Base-by-base conservation (phyloP, 140 eudicot species). In the Senecio squalidus region DNA sequence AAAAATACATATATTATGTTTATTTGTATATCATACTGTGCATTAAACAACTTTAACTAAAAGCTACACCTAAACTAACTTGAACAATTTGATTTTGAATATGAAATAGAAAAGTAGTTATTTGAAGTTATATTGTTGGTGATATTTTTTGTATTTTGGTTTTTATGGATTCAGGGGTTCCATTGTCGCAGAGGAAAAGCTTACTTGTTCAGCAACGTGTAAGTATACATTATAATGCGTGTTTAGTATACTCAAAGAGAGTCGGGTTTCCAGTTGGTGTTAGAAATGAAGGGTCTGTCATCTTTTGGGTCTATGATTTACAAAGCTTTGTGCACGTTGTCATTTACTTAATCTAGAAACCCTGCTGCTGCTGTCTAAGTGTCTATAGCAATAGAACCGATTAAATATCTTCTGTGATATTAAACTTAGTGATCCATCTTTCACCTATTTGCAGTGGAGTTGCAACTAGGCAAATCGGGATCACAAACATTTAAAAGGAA, bases 131-230 rank as follows among this genome's bases (percentile, higher is more conserved):
- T 11, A 24, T 13, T 34, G 46, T 38, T 68, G 60, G 20, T 58
- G 22, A 50, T 38, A 13, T 36, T 9, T n/a, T 28, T 20, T 15
- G 18, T 51, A 43, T 38, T 1, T 34, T 15, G 17, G 24, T 36
- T 31, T 58, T 49, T 17, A 27, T 74, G 27, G 48, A 47, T 17
- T 48, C 79, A 85, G 97, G 80, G 80, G 50, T 89, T 89, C 61
- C 93, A 82, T 62, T 74, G 95, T 68, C 92, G 89, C 66, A 85
- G 94, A 70, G 97, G 97, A 59, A 89, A 82, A 70, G 97, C 95
- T 25, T 90, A 86, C 74, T 80, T 89, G 52, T 83, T 90, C 76
- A 83, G 58, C 67, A 76, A 76, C 17, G 94, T 72, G 97, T 90
- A 79, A 90, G 97, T 74, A 4, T 53, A 7, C 25, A 48, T 13